Evolutionary conservation across 2,329 filamentous ascomycete species (phyloP).

Genomic region (Colletotrichum tofieldiae): DNA sequence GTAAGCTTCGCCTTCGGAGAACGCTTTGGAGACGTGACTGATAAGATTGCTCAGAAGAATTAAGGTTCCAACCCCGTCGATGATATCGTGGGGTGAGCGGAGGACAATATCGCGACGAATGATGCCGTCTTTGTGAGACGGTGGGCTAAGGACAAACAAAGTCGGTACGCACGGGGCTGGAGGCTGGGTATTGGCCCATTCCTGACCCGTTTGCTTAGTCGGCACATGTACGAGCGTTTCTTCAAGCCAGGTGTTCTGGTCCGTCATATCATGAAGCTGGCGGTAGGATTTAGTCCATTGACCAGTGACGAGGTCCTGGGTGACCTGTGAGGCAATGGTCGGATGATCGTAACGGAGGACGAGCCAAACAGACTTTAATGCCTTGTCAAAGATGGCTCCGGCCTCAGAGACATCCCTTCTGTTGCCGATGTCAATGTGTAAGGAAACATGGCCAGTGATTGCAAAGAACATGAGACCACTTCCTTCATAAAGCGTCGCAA

Average conservation of each 20-base stretch:
- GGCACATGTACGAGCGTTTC: slow-evolving; percentile 50
- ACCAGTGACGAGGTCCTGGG: slow-evolving; percentile 39
- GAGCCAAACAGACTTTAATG: slow-evolving; percentile 54
- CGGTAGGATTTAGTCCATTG: slow-evolving; percentile 51
- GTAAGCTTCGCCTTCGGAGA: slow-evolving; percentile 36
- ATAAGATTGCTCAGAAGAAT: slow-evolving; percentile 53
- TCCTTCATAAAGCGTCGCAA: slow-evolving; percentile 53
- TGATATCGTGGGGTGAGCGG: slow-evolving; percentile 57
- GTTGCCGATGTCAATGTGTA: slow-evolving; percentile 45
- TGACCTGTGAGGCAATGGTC: slow-evolving; percentile 51
- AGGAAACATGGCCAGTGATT: slow-evolving; percentile 57
- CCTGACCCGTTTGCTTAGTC: slow-evolving; percentile 46
- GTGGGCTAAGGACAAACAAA: slow-evolving; percentile 51
- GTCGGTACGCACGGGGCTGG: slow-evolving; percentile 52
- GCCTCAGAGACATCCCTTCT: slow-evolving; percentile 4
- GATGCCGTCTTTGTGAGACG: slow-evolving; percentile 5
- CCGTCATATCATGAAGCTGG: slow-evolving; percentile 17
- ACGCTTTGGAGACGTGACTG: slow-evolving; percentile 46
- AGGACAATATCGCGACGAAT: slow-evolving; percentile 53
- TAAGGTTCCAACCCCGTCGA: slow-evolving; percentile 58
- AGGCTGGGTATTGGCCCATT: slow-evolving; percentile 56
- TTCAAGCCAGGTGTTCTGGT: slow-evolving; percentile 49
- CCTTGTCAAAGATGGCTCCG: slow-evolving; percentile 47
- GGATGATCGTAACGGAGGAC: slow-evolving; percentile 53
- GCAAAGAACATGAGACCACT: slow-evolving; percentile 59